These are phyloP conservation scores for Colletotrichum sp. DNA, from an alignment of 2,329 filamentous ascomycete species.

Conservation along the genomic window DNA sequence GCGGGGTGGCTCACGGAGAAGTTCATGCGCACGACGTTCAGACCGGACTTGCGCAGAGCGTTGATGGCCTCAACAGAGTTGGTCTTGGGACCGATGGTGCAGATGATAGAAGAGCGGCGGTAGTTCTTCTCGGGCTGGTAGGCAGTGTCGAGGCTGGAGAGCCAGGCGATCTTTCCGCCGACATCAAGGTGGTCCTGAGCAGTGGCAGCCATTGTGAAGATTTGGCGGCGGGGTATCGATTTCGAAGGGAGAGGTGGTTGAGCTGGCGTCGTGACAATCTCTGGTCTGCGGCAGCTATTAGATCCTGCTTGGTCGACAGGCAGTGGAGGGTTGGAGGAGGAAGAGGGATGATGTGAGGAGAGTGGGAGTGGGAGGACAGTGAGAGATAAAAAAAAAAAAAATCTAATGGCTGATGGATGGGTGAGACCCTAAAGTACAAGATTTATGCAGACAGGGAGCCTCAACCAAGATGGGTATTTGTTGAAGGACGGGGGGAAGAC, in stretches of 20 bases:
- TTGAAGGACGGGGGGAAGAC: slow-evolving; percentile 12
- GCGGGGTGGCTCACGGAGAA: slow-evolving; percentile 63
- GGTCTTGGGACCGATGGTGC: slow-evolving; percentile 98
- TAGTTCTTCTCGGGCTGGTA: slow-evolving; percentile 87
- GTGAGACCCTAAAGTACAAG: slow-evolving; percentile 6
- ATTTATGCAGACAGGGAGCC: slow-evolving; percentile 13
- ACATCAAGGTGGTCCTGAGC: slow-evolving; percentile 87
- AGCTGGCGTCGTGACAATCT: not conserved
- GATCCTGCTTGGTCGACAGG: not conserved
- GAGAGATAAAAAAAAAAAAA: slow-evolving; percentile 12
- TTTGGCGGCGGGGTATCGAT: not conserved
- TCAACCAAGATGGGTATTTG: slow-evolving; percentile 11
- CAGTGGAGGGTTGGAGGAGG: not conserved
- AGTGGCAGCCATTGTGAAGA: slow-evolving; percentile 56
- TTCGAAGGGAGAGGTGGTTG: not conserved
- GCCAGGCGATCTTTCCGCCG: slow-evolving; percentile 72
- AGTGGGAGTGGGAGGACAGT: not conserved
- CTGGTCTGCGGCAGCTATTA: slow-evolving; percentile 9
- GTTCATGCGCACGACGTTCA: slow-evolving; percentile 99
- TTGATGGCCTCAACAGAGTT: slow-evolving; percentile 98
- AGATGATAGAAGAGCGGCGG: slow-evolving; percentile 97
- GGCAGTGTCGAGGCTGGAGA: slow-evolving; percentile 82
- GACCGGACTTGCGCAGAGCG: slow-evolving; percentile 84
- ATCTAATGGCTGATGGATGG: not conserved
- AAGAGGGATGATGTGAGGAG: not conserved